Conservation (phyloP, 768 basidiomycete species). For the Naganishia friedmannii region DNA sequence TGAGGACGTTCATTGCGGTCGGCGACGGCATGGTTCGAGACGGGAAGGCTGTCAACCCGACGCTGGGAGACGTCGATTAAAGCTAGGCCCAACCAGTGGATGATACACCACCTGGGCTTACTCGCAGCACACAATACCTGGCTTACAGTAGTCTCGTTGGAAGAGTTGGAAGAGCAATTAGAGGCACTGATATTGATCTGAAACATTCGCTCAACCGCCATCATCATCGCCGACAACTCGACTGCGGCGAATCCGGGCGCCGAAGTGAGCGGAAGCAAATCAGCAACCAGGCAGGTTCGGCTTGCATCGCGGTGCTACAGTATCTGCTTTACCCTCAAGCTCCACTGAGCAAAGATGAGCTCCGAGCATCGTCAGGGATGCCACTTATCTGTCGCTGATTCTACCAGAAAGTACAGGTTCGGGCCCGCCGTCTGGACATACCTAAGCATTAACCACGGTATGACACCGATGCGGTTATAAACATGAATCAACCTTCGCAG, state of each 20-base stretch:
- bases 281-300: too few relatives aligned
- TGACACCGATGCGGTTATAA: not conserved
- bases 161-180: not conserved
- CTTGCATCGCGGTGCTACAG: too few relatives aligned
- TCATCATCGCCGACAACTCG: not conserved
- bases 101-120: too few relatives aligned
- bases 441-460: too few relatives aligned
- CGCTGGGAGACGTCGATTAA: too few relatives aligned
- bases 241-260: not conserved
- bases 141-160: not conserved
- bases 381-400: too few relatives aligned
- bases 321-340: too few relatives aligned
- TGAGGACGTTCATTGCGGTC: constrained; percentile 22
- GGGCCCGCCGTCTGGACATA: too few relatives aligned
- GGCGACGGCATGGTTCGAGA: not conserved
- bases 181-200: constrained; percentile 2
- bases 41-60: not conserved
- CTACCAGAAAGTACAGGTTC: too few relatives aligned
- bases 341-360: too few relatives aligned
- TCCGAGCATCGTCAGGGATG: too few relatives aligned
- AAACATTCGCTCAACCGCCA: not conserved
- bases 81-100: too few relatives aligned
- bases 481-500: not conserved
- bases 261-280: not conserved
- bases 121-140: not conserved